Conservation (phyloP, 2,329 filamentous ascomycete species). For the Talaromyces sp. region DNA sequence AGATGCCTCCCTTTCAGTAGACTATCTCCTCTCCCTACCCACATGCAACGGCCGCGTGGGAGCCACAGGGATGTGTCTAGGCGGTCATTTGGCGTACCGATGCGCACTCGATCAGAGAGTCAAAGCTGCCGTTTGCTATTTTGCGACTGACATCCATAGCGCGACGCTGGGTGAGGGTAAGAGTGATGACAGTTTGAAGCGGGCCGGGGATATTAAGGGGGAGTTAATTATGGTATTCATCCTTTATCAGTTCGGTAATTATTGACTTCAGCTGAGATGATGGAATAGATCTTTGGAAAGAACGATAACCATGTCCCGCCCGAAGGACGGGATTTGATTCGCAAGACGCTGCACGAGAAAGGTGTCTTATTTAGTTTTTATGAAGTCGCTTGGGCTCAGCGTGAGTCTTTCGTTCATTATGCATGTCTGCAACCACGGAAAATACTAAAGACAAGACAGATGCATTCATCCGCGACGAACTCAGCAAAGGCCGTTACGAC, state of each 20-base stretch:
- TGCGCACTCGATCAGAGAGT: conserved; percentile 73
- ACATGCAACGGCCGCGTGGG: conserved; percentile 81
- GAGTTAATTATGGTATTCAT: conserved; percentile 68
- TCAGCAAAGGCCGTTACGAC: conserved; percentile 91
- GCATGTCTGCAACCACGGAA: not conserved
- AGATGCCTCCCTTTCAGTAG: conserved; percentile 65
- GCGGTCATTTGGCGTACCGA: conserved; percentile 77
- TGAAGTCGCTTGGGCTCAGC: conserved; percentile 89
- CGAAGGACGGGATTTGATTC: conserved; percentile 76
- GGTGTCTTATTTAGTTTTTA: conserved; percentile 76
- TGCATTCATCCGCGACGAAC: conserved; percentile 88
- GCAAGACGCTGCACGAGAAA: conserved; percentile 73
- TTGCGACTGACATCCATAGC: conserved; percentile 86
- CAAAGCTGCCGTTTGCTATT: conserved; percentile 76
- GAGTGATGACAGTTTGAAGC: conserved; percentile 59
- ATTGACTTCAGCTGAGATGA: no score
- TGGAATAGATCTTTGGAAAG: conserved; percentile 71
- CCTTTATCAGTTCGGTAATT: not conserved
- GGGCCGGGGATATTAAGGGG: conserved; percentile 66
- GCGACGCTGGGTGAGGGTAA: conserved; percentile 68
- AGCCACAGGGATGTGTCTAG: conserved; percentile 85
- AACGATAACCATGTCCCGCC: conserved; percentile 87
- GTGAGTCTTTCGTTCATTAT: conserved; percentile 36
- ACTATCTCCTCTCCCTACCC: conserved; percentile 65
- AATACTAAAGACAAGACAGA: conserved; percentile 43